Base-by-base conservation (phyloP, 129 eudicot species). In the Helianthus tuberosus region DNA sequence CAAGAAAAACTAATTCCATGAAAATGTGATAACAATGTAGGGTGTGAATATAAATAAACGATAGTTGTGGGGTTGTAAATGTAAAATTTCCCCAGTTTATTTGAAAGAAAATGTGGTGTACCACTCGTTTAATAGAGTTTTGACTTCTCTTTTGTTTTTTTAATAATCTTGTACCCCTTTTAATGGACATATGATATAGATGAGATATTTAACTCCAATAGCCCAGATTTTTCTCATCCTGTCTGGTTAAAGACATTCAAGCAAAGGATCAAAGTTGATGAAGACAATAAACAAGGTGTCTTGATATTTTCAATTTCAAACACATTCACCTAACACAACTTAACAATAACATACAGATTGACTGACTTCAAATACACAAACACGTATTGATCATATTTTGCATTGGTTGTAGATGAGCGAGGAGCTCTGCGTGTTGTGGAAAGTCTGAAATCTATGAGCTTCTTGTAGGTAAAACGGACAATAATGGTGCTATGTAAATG, bases 1-100 rank as follows among this genome's bases (percentile, higher is more conserved):
- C 71, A 79, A 10, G 92, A 89, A 62, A 93, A 77, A 66, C 70
- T 89, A 8, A 93, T 93, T 55, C 98, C 96, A 35, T 88, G 70
- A 86, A 80, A 16, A 9, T 44, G 44, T 6, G 48, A 9, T 41
- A 4, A 38, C 15, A 74, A 51, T 17, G 13, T 69, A 73, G 73
- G 71, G 67, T 69, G 57, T 69, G 67, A 36, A 39, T 11, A 49
- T 44, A 29, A 32, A 27, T 27, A 8, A 46, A 15, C 3, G 8
- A 64, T 52, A 71, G 59, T 11, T 67, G 17, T 14, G 16, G 72
- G 80, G 76, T 52, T 68, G 58, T 60, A 58, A 41, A 1, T 59
- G 66, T 14, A 59, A 66, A 25, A 11, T 23, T 20, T 65, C 3
- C 51, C 69, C 77, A 10, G 48, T 11, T 71, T 20, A 43, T 20